phyloP scores from a whole-genome alignment of 2,329 filamentous ascomycete genomes.

The Fonsecaea pedrosoi region DNA sequence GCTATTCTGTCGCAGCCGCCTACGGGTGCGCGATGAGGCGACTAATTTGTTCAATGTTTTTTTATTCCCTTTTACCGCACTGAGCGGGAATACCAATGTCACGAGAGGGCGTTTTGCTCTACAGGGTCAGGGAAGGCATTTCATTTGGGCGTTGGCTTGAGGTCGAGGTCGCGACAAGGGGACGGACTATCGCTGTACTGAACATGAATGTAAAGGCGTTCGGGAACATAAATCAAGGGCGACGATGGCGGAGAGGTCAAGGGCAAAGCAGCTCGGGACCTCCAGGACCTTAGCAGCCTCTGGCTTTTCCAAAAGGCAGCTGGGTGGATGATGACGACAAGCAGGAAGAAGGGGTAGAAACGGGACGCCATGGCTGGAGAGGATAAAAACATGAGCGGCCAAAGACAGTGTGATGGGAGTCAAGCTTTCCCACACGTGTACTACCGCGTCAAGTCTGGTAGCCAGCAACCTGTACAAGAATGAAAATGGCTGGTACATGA shows the following conservation, averaged over 20 bases:
- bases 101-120: constrained; percentile 8
- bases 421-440: neutral
- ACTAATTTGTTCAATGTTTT: neutral
- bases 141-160: constrained; percentile 2
- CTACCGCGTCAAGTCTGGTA: neutral
- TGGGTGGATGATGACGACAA: neutral
- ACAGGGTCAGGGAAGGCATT: constrained; percentile 1
- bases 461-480: constrained; percentile 7
- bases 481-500: neutral
- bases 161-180: neutral
- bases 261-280: neutral
- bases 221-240: constrained; percentile 5
- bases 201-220: constrained; percentile 17
- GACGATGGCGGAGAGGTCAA: neutral
- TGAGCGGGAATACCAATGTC: constrained; percentile 1
- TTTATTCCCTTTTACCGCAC: neutral
- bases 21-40: constrained; percentile 25
- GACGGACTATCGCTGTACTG: constrained; percentile 14
- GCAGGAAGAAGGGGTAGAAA: neutral
- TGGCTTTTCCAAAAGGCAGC: neutral
- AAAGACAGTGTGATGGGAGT: neutral
- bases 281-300: neutral
- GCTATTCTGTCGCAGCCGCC: constrained; percentile 33
- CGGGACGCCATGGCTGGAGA: neutral
- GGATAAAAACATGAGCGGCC: neutral